These are phyloP conservation scores for Cochlearia excelsa DNA, from an alignment of 345 rosid species.

Conservation along the genomic window DNA sequence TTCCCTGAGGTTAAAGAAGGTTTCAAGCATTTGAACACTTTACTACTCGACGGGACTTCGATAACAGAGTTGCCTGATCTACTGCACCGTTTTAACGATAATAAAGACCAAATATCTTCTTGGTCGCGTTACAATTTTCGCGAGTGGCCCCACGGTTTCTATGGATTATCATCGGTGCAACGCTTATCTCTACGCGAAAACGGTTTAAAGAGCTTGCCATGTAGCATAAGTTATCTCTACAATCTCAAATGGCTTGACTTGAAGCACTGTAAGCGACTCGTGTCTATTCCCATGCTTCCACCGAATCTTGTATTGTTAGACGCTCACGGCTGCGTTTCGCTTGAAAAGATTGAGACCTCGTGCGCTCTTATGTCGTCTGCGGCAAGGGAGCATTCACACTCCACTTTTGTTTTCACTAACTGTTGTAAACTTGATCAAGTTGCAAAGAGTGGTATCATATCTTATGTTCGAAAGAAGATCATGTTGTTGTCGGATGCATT, in stretches of 20 bases:
- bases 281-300: slow-evolving; percentile 22
- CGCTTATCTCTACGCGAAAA: slow-evolving; percentile 22
- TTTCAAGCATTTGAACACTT: slow-evolving; percentile 22
- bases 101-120: slow-evolving; percentile 8
- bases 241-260: slow-evolving; percentile 27
- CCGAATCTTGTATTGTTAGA: slow-evolving; percentile 27
- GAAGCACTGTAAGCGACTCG: slow-evolving; percentile 14
- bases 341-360: background rate
- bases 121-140: background rate
- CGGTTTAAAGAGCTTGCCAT: background rate
- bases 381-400: slow-evolving; percentile 13
- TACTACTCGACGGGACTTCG: slow-evolving; percentile 21
- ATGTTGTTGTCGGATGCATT: slow-evolving; percentile 13
- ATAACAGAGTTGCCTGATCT: background rate
- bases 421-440: slow-evolving; percentile 23
- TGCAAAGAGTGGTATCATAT: slow-evolving; percentile 10
- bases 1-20: slow-evolving; percentile 13
- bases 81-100: background rate
- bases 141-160: slow-evolving; percentile 3
- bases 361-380: slow-evolving; percentile 5
- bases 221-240: slow-evolving; percentile 10
- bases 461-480: slow-evolving; percentile 17
- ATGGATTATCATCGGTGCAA: slow-evolving; percentile 12
- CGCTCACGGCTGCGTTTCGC: slow-evolving; percentile 27
- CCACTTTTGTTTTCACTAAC: slow-evolving; percentile 24